Percentiles rank a stretch among this genome's conserved stretches.
Conservation (phyloP, 495 filamentous ascomycete species). For the Aspergillus conjunctus region DNA sequence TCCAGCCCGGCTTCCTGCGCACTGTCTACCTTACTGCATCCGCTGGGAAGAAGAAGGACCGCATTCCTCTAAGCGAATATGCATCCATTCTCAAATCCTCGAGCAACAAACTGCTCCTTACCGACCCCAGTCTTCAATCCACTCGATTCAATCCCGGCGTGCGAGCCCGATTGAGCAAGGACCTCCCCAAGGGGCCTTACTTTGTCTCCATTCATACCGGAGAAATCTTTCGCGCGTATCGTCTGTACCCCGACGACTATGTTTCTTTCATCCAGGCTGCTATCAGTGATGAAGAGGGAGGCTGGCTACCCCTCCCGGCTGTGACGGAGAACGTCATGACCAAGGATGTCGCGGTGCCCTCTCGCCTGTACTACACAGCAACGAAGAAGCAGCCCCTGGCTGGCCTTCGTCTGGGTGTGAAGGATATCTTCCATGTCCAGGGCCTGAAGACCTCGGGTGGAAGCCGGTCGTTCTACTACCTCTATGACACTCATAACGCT, state of each 20-base stretch:
- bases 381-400: conserved; percentile 38
- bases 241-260: conserved; percentile 45
- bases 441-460: conserved; percentile 46
- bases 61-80: background rate
- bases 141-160: conserved; percentile 6
- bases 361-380: conserved; percentile 41
- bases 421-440: conserved; percentile 48
- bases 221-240: conserved; percentile 40
- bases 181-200: conserved; percentile 50
- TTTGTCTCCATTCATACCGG: conserved; percentile 45
- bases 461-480: conserved; percentile 42
- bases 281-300: conserved; percentile 39
- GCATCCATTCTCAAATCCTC: background rate
- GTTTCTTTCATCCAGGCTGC: conserved; percentile 40
- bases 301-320: conserved; percentile 41
- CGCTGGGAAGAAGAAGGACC: background rate
- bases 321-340: conserved; percentile 29
- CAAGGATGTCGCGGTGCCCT: conserved; percentile 44
- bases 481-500: conserved; percentile 35
- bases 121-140: conserved; percentile 2
- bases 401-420: conserved; percentile 45
- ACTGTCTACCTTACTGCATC: conserved; percentile 16
- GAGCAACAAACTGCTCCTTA: conserved; percentile 15
- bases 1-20: conserved; percentile 38
- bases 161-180: conserved; percentile 5